Evolutionary conservation across 1,284 basidiomycete species (phyloP), one percentile per base, ranked within the genome.

Genomic region (Fomitopsis palustris): DNA sequence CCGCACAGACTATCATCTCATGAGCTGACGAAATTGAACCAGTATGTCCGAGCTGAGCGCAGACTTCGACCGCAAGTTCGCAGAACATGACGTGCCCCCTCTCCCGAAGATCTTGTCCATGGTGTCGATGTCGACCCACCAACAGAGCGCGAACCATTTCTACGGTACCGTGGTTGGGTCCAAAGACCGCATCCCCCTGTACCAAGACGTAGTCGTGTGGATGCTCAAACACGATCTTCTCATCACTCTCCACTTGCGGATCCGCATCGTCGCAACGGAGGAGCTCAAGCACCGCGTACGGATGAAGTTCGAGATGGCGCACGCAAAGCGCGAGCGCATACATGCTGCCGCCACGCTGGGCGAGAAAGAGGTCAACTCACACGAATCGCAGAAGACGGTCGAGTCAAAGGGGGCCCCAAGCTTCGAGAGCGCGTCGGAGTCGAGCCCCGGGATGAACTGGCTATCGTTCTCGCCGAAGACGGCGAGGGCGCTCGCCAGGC

Each of bases 141-240:
- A 83, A 62, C 80, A 82, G 65, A 78, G 74, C 14, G 81, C 84
- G 41, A 87, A 80, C 71, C 90, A 81, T 68, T 90, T 92, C 69
- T 96, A 90, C 72, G 86, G 85, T n/a, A 82, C 85, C 5, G 84
- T 92, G 33, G 87, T 92, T 17, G 78, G 82, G 54, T 77, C 79
- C 25, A 86, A 88, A 64, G 87, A 90, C 31, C 75, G 82, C 19
- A 82, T 94, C 31, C 79, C 84, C 16, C 73, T 87, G 43, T 96
- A 92, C 69, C 82, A 91, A 58, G 86, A 92, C 42, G 90, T 95
- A 38, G 84, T 98, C n/a, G 75, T 91, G 47, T 99, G 96, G 95
- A 85, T 98, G 77, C 81, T 99, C 39, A 90, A 92, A 64, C 85
- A 88, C 54, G 92, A 93, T 65, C 81, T 98, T 60, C 78, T 98